Evolutionary conservation across 2,329 filamentous ascomycete species (phyloP).

Genomic region (Colletotrichum viniferum): DNA sequence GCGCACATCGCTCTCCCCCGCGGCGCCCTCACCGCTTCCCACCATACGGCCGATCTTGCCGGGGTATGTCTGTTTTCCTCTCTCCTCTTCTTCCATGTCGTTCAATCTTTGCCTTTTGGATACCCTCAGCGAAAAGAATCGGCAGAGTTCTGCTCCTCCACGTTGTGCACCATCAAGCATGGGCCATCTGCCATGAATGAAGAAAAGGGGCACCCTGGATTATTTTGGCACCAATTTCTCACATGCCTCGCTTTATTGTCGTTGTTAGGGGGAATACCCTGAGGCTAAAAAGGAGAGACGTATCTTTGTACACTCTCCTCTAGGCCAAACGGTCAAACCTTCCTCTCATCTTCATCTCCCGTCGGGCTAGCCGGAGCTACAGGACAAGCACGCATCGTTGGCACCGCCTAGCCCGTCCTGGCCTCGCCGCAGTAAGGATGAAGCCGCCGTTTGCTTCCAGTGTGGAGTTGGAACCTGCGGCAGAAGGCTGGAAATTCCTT

Average conservation of each 20-base stretch:
- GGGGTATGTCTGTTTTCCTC: neutral
- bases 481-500: constrained; percentile 1
- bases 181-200: neutral
- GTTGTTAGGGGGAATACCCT: neutral
- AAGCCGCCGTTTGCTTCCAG: constrained; percentile 10
- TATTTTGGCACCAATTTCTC: neutral
- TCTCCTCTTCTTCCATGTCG: neutral
- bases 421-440: neutral
- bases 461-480: neutral
- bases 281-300: neutral
- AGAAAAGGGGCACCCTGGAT: neutral
- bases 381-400: neutral
- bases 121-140: neutral
- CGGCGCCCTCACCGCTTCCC: neutral
- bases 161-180: neutral
- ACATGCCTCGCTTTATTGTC: neutral
- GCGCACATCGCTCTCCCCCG: neutral
- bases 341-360: neutral
- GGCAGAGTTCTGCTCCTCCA: constrained; percentile 1
- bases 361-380: neutral
- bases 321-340: neutral
- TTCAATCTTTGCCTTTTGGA: neutral
- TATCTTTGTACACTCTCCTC: neutral
- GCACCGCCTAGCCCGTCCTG: neutral
- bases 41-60: neutral